These are phyloP conservation scores for Penicillium concentricum DNA, from an alignment of 2,329 filamentous ascomycete genomes.

Conservation along the genomic window DNA sequence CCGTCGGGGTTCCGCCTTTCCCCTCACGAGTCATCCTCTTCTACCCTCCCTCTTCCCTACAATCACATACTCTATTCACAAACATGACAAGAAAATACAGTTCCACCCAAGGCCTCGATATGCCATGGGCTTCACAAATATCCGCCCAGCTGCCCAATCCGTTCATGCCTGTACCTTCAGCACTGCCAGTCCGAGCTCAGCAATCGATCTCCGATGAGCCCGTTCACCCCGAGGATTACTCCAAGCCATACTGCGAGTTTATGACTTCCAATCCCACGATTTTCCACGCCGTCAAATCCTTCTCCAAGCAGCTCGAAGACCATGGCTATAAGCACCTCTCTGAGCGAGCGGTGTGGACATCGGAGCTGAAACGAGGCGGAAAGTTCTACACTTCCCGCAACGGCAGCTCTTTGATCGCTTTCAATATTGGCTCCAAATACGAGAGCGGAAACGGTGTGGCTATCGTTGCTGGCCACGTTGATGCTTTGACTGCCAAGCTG, in stretches of 20 bases:
- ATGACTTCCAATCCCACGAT: constrained; percentile 87
- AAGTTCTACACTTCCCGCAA: constrained; percentile 90
- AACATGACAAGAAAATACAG: constrained; percentile 36
- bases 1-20: constrained; percentile 19
- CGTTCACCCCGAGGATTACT: constrained; percentile 60
- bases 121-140: constrained; percentile 32
- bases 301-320: constrained; percentile 68
- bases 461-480: constrained; percentile 88
- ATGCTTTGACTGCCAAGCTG: constrained; percentile 83
- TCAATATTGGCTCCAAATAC: constrained; percentile 77
- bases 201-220: constrained; percentile 17
- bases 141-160: constrained; percentile 28
- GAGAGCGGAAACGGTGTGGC: constrained; percentile 80
- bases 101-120: constrained; percentile 25
- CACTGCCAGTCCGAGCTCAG: constrained; percentile 15
- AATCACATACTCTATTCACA: constrained; percentile 1
- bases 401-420: constrained; percentile 80
- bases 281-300: constrained; percentile 82
- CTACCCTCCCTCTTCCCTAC: constrained; percentile 4
- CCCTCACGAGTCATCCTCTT: constrained; percentile 18
- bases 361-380: constrained; percentile 70
- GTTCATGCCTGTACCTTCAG: constrained; percentile 14
- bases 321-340: constrained; percentile 74
- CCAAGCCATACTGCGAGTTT: constrained; percentile 82
- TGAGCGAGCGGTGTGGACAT: constrained; percentile 74